Evolutionary conservation across 1,284 basidiomycete species (phyloP).

Genomic region (Gomphus sp.): DNA sequence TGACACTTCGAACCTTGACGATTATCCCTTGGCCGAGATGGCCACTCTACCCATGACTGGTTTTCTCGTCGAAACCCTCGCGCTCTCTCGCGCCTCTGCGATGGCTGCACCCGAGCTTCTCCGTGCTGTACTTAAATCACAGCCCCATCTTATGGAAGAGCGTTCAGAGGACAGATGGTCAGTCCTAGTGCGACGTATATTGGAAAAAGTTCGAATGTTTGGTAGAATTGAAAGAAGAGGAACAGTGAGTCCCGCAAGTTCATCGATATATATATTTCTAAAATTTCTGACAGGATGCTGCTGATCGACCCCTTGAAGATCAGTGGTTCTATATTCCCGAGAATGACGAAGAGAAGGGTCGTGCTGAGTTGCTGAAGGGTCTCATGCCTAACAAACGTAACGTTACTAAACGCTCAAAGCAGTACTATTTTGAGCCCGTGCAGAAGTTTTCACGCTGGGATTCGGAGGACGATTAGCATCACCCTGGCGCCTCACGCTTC

Average conservation of each 20-base stretch:
- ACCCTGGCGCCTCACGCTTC: neutral
- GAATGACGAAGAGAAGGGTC: slow-evolving; percentile 55
- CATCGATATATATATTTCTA: slow-evolving; percentile 2
- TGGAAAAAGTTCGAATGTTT: slow-evolving; percentile 55
- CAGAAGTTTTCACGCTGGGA: slow-evolving; percentile 58
- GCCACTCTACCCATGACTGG: slow-evolving; percentile 32
- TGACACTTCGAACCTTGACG: neutral
- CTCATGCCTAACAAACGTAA: slow-evolving; percentile 69
- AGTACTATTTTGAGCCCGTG: slow-evolving; percentile 69
- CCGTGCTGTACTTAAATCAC: slow-evolving; percentile 39
- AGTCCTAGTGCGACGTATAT: slow-evolving; percentile 35
- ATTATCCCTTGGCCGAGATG: neutral
- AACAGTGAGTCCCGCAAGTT: slow-evolving; percentile 30
- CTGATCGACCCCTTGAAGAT: slow-evolving; percentile 44
- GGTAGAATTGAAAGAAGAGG: slow-evolving; percentile 59
- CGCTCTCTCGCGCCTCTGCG: slow-evolving; percentile 60
- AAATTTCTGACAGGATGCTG: slow-evolving; percentile 31
- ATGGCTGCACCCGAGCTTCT: slow-evolving; percentile 48
- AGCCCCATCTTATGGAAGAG: slow-evolving; percentile 38
- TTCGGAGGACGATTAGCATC: slow-evolving; percentile 37
- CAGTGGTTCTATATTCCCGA: slow-evolving; percentile 74
- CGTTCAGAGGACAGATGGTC: slow-evolving; percentile 39
- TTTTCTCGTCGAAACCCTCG: slow-evolving; percentile 64
- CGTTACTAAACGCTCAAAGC: slow-evolving; percentile 72
- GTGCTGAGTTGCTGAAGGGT: slow-evolving; percentile 51